phyloP scores from a whole-genome alignment of 1,139 yeast species.

The Wickerhamiella infanticola region DNA sequence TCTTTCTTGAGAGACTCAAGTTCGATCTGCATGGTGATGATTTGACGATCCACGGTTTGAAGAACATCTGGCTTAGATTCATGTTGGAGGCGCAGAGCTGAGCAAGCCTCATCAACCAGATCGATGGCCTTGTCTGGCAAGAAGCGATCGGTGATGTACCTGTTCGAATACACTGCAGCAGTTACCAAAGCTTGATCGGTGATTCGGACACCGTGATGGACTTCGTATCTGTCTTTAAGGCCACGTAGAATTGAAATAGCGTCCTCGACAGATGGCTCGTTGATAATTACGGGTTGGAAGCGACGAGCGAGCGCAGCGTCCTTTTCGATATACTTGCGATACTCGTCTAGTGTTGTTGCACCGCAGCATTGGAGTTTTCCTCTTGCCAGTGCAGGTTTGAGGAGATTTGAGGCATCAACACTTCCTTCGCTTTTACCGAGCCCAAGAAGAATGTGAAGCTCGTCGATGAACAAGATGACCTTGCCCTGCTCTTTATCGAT shows the following conservation, averaged over 20 bases:
- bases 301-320: constrained; percentile 88
- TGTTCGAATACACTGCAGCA: constrained; percentile 77
- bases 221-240: constrained; percentile 83
- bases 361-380: constrained; percentile 92
- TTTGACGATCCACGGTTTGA: constrained; percentile 71
- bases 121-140: constrained; percentile 95
- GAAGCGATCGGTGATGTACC: constrained; percentile 83
- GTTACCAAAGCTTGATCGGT: constrained; percentile 87
- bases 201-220: constrained; percentile 96
- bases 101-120: constrained; percentile 92
- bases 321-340: constrained; percentile 72
- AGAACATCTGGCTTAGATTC: constrained; percentile 95
- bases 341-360: constrained; percentile 86
- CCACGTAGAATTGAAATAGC: constrained; percentile 88
- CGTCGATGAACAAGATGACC: constrained; percentile 79
- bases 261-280: constrained; percentile 87
- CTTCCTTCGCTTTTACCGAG: constrained; percentile 92
- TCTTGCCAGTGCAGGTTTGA: constrained; percentile 88
- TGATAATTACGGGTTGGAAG: constrained; percentile 74
- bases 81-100: constrained; percentile 83
- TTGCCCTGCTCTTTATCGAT: constrained; percentile 69
- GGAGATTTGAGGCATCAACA: constrained; percentile 83
- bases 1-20: constrained; percentile 86
- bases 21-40: constrained; percentile 91
- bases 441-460: constrained; percentile 79